Evolutionary conservation across 768 basidiomycete genomes (phyloP).

Genomic region (Suillus discolor): DNA sequence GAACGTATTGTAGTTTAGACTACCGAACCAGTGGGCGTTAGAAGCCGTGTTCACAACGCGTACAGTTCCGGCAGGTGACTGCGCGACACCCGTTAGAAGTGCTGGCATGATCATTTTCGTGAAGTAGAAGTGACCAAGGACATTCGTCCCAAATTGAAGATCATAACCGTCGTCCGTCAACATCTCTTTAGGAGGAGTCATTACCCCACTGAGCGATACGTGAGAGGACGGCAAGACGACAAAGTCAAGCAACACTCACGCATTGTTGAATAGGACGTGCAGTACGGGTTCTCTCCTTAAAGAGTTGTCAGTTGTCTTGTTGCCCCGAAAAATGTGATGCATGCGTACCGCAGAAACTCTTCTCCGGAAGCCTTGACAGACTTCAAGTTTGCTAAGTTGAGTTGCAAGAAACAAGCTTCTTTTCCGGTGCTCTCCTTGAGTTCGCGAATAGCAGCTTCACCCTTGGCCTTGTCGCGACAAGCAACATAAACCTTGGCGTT

Average conservation of each 20-base stretch:
- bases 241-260: constrained; percentile 22
- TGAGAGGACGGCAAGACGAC: background rate
- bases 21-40: constrained; percentile 22
- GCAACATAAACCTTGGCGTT: constrained; percentile 57
- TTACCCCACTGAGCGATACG: constrained; percentile 23
- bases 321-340: background rate
- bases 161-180: constrained; percentile 30
- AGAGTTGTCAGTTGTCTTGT: background rate
- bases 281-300: constrained; percentile 28
- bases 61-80: constrained; percentile 32
- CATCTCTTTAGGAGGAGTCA: constrained; percentile 31
- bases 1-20: constrained; percentile 30
- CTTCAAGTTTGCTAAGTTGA: constrained; percentile 49
- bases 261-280: constrained; percentile 35
- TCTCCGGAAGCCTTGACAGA: constrained; percentile 43
- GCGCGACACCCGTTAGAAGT: constrained; percentile 31
- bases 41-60: constrained; percentile 41
- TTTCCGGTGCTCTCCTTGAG: constrained; percentile 46
- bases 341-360: constrained; percentile 38
- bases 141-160: constrained; percentile 27
- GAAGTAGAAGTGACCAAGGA: constrained; percentile 13
- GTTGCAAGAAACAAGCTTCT: constrained; percentile 41
- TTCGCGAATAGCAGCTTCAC: constrained; percentile 38
- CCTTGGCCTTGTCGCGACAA: constrained; percentile 40
- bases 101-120: constrained; percentile 34